Evolutionary conservation across 257 asterid genomes (phyloP).

Genomic region (Paraleonurus japonicus): DNA sequence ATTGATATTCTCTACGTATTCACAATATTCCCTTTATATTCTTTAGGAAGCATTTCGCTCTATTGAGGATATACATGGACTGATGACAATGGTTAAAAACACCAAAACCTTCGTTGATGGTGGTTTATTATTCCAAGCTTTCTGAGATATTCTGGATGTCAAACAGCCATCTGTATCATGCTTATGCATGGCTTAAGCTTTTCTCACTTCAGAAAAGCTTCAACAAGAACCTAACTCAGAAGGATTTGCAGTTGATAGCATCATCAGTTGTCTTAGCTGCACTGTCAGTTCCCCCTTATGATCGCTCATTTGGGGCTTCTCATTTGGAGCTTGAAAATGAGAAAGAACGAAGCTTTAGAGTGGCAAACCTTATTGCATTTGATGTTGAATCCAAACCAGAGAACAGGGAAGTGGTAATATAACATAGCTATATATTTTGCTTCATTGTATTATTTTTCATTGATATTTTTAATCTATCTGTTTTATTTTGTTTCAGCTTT

Average conservation of each 20-base stretch:
- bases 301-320: conserved; percentile 61
- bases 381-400: conserved; percentile 29
- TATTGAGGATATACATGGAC: conserved; percentile 78
- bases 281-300: conserved; percentile 84
- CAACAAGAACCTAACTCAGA: conserved; percentile 82
- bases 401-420: conserved; percentile 27
- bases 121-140: conserved; percentile 79
- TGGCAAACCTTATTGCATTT: conserved; percentile 39
- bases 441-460: background rate
- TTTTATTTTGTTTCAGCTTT: conserved; percentile 61
- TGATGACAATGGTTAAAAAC: conserved; percentile 88
- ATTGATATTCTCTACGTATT: background rate
- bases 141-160: conserved; percentile 93
- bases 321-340: conserved; percentile 83
- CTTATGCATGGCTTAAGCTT: conserved; percentile 96
- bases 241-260: conserved; percentile 62
- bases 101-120: conserved; percentile 82
- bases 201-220: conserved; percentile 82
- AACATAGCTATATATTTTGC: conserved; percentile 13
- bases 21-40: background rate
- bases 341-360: conserved; percentile 67
- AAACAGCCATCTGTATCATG: conserved; percentile 85
- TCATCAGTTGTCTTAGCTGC: conserved; percentile 68
- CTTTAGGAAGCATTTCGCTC: conserved; percentile 92
- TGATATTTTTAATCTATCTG: conserved; percentile 10